Conservation (phyloP, 441 rosid genomes). For the Adansonia madagascariensis region DNA sequence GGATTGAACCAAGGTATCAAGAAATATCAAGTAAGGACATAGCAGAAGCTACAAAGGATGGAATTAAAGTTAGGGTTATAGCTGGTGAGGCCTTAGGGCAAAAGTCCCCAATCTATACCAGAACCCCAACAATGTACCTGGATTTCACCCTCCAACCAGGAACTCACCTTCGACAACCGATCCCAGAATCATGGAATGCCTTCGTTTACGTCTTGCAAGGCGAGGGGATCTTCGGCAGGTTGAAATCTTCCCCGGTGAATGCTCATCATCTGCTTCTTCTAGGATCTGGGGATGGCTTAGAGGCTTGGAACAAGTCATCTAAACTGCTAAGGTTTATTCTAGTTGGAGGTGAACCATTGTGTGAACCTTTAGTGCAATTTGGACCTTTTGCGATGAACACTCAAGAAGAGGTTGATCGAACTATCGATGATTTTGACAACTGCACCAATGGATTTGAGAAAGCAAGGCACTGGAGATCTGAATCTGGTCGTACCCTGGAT, state of each 20-base stretch:
- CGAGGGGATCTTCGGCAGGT: slow-evolving; percentile 62
- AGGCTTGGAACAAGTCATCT: slow-evolving; percentile 72
- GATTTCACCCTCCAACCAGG: slow-evolving; percentile 73
- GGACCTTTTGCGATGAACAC: slow-evolving; percentile 97
- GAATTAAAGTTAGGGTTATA: slow-evolving; percentile 72
- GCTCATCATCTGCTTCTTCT: slow-evolving; percentile 71
- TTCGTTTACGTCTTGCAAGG: slow-evolving; percentile 78
- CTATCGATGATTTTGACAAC: slow-evolving; percentile 73
- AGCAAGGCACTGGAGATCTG: slow-evolving; percentile 80
- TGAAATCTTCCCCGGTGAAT: slow-evolving; percentile 37
- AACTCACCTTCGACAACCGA: slow-evolving; percentile 61
- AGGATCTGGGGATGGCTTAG: slow-evolving; percentile 61
- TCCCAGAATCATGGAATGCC: slow-evolving; percentile 68
- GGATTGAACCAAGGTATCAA: slow-evolving; percentile 87
- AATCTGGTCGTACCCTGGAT: slow-evolving; percentile 50
- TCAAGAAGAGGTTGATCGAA: slow-evolving; percentile 75
- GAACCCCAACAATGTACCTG: slow-evolving; percentile 86
- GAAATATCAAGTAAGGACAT: slow-evolving; percentile 68
- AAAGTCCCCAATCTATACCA: slow-evolving; percentile 70
- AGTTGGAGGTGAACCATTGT: slow-evolving; percentile 77
- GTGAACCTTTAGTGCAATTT: slow-evolving; percentile 71
- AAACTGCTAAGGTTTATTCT: slow-evolving; percentile 64
- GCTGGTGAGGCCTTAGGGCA: slow-evolving; percentile 87
- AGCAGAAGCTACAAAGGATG: slow-evolving; percentile 59
- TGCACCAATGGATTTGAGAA: slow-evolving; percentile 81